Base-by-base conservation (phyloP, 148 eudicot genomes). In the Amaranthus hypochondriacus region DNA sequence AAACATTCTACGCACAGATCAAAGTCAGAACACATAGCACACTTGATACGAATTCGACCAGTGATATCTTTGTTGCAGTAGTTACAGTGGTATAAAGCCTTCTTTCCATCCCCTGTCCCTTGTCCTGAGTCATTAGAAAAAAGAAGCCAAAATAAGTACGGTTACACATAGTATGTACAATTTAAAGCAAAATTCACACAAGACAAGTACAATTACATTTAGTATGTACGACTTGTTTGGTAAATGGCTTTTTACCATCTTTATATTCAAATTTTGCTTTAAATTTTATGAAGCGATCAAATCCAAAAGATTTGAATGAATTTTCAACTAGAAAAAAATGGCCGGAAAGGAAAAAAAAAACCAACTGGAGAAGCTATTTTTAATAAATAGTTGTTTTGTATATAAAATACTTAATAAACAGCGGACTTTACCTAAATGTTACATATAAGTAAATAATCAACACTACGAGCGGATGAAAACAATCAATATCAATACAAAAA, bases 1-100 rank as follows among this genome's bases (percentile, higher is more conserved):
- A 87, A 89, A 75, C 89, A 89, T 80, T 89, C 91, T 58, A 89
- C 55, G 70, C 94, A 89, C 55, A 89, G 81, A 77, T 89, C 91
- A 55, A 89, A 90, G 73, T 88, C 90, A 39, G 88, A 82, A 71
- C 95, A 90, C 76, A 79, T 57, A 8, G 79, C 86, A 77, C 92
- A 90, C 75, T 90, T 90, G 64, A 90, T 90, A 66, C 95, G 92
- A 54, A 88, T 82, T 56, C 83, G 85, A 54, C 94, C 91, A 1
- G 87, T 82, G 7, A 89, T 82, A 72, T 89, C 94, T 84, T 87
- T 87, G 80, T 76, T 86, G 85, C 94, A 89, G 64, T 89, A 89
- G 77, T 89, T 89, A 79, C 91, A 89, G 60, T 89, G 94, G 72
- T 87, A 89, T 66, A 84, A 81, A 43, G 91, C 89, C 79, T 69